Evolutionary conservation across 1,139 yeast genomes (phyloP), one percentile per base, ranked within the genome.

Genomic region (Komagataea norvegica): DNA sequence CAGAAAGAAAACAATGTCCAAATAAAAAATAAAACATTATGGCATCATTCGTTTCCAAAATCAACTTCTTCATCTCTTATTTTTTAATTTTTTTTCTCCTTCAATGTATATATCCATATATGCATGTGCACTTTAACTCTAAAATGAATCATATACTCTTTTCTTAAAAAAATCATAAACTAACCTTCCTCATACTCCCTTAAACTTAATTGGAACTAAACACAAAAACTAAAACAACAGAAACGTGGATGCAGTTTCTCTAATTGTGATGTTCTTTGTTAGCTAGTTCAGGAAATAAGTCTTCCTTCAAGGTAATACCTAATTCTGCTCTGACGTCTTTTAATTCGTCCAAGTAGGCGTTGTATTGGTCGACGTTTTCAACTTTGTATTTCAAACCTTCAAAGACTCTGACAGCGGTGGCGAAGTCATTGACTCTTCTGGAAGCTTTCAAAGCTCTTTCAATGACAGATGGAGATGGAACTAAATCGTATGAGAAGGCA

Each of bases 381-480:
- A 91, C 97, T 75, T 91, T 91, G 78, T 79, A 86, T 67, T 84
- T 86, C 65, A 91, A 78, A 51, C 77, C 81, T 72, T 91, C 98
- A 57, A 91, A 91, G 46, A 95, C 95, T 71, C 98, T 85, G 55
- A 89, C 93, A 43, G 98, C 98, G 47, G 97, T 89, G 47, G 98
- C 96, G 71, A 86, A 86, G 71, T 91, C 98, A 67, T 93, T 88
- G 52, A 91, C 97, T 71, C 98, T 86, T 79, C 98, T 88, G 59
- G 97, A 91, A 38, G 98, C 98, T 70, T 85, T 82, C 63, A 91
- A 77, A 37, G 98, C 98, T 71, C 85, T 85, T 69, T 87, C 96
- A 60, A 91, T 76, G 48, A 91, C 97, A 45, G 84, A 79, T 51
- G 98, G 98, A 26, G 98, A 93, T 52, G 98, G 98, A 42, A 91